Conservation (phyloP, 1,284 basidiomycete genomes). For the Boletus smithii region DNA sequence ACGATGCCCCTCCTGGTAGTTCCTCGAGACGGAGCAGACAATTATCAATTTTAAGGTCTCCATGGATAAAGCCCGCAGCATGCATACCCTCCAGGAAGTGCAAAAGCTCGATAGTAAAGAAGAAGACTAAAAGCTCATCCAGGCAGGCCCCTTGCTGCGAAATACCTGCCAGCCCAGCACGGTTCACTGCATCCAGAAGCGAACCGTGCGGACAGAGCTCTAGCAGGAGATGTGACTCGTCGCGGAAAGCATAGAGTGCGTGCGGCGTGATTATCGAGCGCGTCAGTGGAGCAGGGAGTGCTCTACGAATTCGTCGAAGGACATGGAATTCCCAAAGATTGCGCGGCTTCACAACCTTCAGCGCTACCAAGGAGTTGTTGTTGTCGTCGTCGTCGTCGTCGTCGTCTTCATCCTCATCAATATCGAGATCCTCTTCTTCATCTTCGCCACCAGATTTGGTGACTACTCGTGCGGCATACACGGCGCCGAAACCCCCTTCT, state of each 20-base stretch:
- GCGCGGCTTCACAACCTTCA: constrained; percentile 90
- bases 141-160: constrained; percentile 78
- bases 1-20: constrained; percentile 62
- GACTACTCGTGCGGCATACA: constrained; percentile 79
- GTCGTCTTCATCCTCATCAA: constrained; percentile 57
- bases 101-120: constrained; percentile 91
- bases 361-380: constrained; percentile 67
- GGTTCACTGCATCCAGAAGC: constrained; percentile 90
- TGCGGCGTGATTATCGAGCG: constrained; percentile 72
- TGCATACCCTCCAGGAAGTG: constrained; percentile 85
- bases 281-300: constrained; percentile 54
- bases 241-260: constrained; percentile 76
- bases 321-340: constrained; percentile 94
- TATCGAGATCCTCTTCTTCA: constrained; percentile 55
- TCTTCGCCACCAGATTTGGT: constrained; percentile 37
- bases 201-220: constrained; percentile 91
- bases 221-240: constrained; percentile 90
- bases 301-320: constrained; percentile 72
- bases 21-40: constrained; percentile 90
- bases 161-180: constrained; percentile 64
- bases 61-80: constrained; percentile 83
- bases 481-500: constrained; percentile 94
- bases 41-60: constrained; percentile 99
- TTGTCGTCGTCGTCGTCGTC: constrained; percentile 58
- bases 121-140: constrained; percentile 92